These are phyloP conservation scores for Orychophragmus violaceus DNA, from an alignment of 345 rosid species.

Conservation along the genomic window DNA sequence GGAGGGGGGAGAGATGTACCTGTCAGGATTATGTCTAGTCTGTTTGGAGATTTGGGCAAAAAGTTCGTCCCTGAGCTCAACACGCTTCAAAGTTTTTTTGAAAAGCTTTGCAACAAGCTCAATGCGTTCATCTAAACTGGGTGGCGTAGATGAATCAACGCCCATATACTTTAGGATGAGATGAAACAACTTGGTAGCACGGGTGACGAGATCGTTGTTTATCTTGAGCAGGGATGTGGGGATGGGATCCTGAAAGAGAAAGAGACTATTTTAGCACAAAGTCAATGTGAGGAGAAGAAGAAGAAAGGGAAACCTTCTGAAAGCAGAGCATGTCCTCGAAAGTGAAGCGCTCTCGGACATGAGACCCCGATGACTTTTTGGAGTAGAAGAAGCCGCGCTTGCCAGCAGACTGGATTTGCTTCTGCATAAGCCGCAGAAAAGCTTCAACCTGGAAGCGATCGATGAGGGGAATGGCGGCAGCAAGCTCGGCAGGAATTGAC, in stretches of 20 bases:
- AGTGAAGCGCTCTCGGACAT: conserved; percentile 74
- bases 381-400: conserved; percentile 79
- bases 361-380: conserved; percentile 64
- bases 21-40: conserved; percentile 90
- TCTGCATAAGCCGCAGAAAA: conserved; percentile 87
- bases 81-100: conserved; percentile 84
- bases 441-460: conserved; percentile 98
- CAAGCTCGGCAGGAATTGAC: conserved; percentile 82
- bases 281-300: neutral
- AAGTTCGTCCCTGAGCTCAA: conserved; percentile 94
- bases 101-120: conserved; percentile 82
- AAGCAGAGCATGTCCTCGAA: conserved; percentile 96
- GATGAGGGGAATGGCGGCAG: conserved; percentile 87
- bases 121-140: conserved; percentile 78
- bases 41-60: conserved; percentile 95
- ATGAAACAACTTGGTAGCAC: conserved; percentile 83
- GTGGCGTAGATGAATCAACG: conserved; percentile 69
- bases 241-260: conserved; percentile 69
- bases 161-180: conserved; percentile 88
- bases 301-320: conserved; percentile 75
- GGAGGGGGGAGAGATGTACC: conserved; percentile 29
- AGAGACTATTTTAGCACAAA: neutral
- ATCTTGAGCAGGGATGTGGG: conserved; percentile 93
- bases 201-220: conserved; percentile 67
- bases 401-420: conserved; percentile 84